Conservation (phyloP, 495 filamentous ascomycete species). For the Aspergillus homomorphus region DNA sequence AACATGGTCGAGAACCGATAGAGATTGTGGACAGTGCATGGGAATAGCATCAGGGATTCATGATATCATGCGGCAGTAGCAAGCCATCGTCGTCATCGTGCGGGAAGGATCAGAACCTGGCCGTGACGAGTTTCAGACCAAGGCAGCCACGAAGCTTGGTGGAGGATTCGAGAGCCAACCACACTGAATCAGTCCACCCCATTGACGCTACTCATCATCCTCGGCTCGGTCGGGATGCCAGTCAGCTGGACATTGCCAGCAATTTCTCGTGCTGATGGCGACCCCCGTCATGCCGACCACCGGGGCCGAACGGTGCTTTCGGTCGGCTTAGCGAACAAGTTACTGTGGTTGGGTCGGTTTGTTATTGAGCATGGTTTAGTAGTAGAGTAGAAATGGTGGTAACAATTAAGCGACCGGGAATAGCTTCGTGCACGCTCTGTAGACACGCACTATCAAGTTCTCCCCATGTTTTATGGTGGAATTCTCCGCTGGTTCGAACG, state of each 20-base stretch:
- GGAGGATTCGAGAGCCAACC: slow-evolving; percentile 12
- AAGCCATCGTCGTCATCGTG: slow-evolving; percentile 3
- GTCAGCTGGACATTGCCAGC: not conserved
- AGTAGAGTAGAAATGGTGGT: not conserved
- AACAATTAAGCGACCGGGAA: not conserved
- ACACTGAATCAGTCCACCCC: not conserved
- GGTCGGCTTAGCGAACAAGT: not conserved
- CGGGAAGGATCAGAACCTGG: not conserved
- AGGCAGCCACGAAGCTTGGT: slow-evolving; percentile 23
- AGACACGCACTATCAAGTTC: not conserved
- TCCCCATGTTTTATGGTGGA: not conserved
- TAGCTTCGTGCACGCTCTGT: not conserved
- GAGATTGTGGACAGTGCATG: not conserved
- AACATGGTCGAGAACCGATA: not conserved
- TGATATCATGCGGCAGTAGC: not conserved
- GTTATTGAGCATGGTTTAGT: not conserved
- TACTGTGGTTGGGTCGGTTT: not conserved
- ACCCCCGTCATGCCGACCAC: slow-evolving; percentile 1
- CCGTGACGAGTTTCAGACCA: not conserved
- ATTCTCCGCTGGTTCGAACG: not conserved
- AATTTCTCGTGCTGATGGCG: not conserved
- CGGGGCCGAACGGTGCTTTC: slow-evolving; percentile 7
- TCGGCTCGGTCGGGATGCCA: slow-evolving; percentile 16
- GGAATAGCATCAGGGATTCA: not conserved
- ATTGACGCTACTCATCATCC: slow-evolving; percentile 5